Evolutionary conservation across 163 green algal species (phyloP), one percentile per base, ranked within the genome.

Genomic region (Scenedesmus sp.): DNA sequence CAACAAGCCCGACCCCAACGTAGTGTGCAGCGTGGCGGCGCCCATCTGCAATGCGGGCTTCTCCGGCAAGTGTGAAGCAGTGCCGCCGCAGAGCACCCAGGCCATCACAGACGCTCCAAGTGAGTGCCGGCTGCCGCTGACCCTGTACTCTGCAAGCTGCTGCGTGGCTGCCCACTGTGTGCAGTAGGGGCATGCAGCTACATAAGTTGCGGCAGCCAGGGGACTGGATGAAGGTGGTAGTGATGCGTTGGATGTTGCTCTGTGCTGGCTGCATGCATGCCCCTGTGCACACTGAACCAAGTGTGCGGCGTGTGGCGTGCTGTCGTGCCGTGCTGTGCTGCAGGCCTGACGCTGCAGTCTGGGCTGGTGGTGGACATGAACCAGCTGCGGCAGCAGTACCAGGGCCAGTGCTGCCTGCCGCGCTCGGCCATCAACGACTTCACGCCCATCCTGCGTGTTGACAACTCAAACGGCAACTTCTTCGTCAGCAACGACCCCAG

Each of bases 361-460:
- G 83, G 83, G 59, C 59, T 72, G 33, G 59, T 72, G 59, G 59
- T 72, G 59, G 59, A 72, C 59, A 7, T 72, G 3, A 33, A 72
- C 7, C 7, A 35, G 59, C 59, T 72, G 59, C 59, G 33, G 24
- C 22, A 72, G 59, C 20, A 33, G 10, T 72, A 72, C 59, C 24
- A 46, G 12, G 83, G 83, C 59, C 59, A 89, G 59, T 89, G 83
- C 59, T 89, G 83, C 83, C 83, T 89, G 37, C 83, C 83, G 10
- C 59, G 59, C 0, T 56, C 40, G 26, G 83, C 56, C 0, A 61
- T 89, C 59, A 81, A 81, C n/a, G 83, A 89, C 59, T 81, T 42
- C 83, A 89, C 59, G 26, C 59, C 83, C 83, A 89, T 89, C 37
- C 51, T 89, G 20, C 61, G 59, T 24, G 30, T 89, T 16, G 61